Conservation (phyloP, 202 grass and related monocot genomes). For the Tripidium arundinaceum region DNA sequence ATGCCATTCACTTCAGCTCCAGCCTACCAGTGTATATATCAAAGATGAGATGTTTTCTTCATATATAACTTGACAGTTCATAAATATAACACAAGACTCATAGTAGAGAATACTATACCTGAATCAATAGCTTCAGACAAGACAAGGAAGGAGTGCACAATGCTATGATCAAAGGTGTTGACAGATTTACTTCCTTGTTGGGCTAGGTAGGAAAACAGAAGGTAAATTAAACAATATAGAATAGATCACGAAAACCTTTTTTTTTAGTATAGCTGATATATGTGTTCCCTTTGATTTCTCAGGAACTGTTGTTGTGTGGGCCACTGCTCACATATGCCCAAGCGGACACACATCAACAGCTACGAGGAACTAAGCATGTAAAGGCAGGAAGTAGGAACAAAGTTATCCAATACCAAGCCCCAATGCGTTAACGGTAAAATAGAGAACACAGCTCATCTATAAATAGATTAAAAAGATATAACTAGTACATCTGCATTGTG, state of each 20-base stretch:
- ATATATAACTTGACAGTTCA: constrained; percentile 4
- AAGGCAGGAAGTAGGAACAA: background rate
- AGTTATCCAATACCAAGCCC: background rate
- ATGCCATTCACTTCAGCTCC: constrained; percentile 48
- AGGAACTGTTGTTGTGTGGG: background rate
- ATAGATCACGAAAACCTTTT: background rate
- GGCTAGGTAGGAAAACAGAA: background rate
- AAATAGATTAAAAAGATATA: background rate
- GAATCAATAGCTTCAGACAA: constrained; percentile 40
- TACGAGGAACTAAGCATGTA: background rate
- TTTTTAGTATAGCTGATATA: background rate
- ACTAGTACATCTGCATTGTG: constrained; percentile 31
- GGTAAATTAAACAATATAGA: background rate
- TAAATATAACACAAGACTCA: background rate
- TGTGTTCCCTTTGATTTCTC: background rate
- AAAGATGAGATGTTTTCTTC: background rate
- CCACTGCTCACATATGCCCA: background rate
- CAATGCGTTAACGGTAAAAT: background rate
- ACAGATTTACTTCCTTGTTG: background rate
- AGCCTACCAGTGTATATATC: constrained; percentile 24
- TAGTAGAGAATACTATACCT: constrained; percentile 11
- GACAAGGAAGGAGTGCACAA: background rate
- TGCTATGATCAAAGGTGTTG: constrained; percentile 21
- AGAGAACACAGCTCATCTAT: background rate
- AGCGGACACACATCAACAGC: background rate